Base-by-base conservation (phyloP, 176 grass and related monocot genomes). In the Triticum urartu region DNA sequence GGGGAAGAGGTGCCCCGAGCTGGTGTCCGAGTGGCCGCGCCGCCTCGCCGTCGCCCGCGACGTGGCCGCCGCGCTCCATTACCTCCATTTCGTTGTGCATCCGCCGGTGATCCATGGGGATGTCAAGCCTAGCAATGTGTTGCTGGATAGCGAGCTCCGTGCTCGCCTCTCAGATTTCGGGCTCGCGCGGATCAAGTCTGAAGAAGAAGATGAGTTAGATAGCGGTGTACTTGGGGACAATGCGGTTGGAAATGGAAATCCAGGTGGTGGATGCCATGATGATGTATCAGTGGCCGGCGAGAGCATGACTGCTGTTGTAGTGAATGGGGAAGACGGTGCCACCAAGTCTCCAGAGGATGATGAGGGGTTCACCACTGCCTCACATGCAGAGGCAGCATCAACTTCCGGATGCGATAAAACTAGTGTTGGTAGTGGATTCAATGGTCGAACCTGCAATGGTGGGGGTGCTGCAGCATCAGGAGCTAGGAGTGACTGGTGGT, bases 51-150 rank as follows among this genome's bases (percentile, higher is more conserved):
- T 94, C 76, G 92, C 92, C 34, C 81, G 91, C n/a, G 94, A 99
- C 84, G 92, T 99, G 11, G 94, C 94, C 26, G 82, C 92, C 9
- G 94, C 91, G 54, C 90, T 99, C 66, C 88, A 89, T 24, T 99
- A 96, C 69, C 89, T 99, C 35, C 97, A 99, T 75, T 88, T 82
- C 40, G 83, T 87, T 8, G 95, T 84, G 83, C 88, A 94, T 25
- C 97, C 97, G 9, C 92, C 94, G 11, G 94, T 96, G 21, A 93
- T 96, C 43, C 97, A 99, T 48, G 97, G 97, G 10, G 97, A 99
- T 33, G 90, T 99, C 30, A 99, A 99, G 67, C 97, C 97, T 3
- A 99, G 97, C 90, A 99, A 99, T 83, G 92, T 99, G 64, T 66
- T 99, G 86, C 87, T 99, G 64, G 97, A 99, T 67, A 77, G 71